These are phyloP conservation scores for Fusarium floridanum DNA, from an alignment of 2,329 filamentous ascomycete species.

Conservation along the genomic window DNA sequence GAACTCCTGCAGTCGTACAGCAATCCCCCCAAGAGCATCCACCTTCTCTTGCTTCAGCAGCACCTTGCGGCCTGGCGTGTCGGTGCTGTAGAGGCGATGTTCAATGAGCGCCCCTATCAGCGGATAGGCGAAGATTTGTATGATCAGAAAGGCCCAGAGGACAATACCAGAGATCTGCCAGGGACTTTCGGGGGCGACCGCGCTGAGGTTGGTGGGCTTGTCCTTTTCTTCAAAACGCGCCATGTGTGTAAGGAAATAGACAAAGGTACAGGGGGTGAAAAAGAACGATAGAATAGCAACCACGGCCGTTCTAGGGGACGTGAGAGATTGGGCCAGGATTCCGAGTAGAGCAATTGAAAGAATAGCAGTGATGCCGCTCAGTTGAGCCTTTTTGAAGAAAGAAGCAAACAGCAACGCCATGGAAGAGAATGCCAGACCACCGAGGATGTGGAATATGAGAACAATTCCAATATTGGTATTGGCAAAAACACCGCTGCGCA, in stretches of 20 bases:
- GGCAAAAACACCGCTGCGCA: constrained; percentile 73
- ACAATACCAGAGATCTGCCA: constrained; percentile 80
- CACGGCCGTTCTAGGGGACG: constrained; percentile 70
- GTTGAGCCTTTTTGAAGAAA: constrained; percentile 88
- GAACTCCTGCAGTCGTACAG: constrained; percentile 79
- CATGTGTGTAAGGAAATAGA: constrained; percentile 81
- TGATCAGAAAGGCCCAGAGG: constrained; percentile 80
- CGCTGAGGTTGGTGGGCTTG: constrained; percentile 70
- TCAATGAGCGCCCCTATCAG: constrained; percentile 82
- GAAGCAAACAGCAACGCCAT: constrained; percentile 85
- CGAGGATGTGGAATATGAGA: constrained; percentile 79
- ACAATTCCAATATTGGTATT: constrained; percentile 75
- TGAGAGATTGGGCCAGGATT: constrained; percentile 83
- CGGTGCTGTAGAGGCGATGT: constrained; percentile 79
- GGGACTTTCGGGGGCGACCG: constrained; percentile 72
- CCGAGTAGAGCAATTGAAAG: constrained; percentile 81
- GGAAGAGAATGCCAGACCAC: constrained; percentile 82
- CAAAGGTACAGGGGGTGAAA: constrained; percentile 90
- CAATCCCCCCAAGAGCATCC: constrained; percentile 54
- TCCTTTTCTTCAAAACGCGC: constrained; percentile 80
- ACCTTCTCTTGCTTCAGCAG: constrained; percentile 51
- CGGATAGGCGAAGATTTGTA: constrained; percentile 85
- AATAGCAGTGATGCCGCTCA: constrained; percentile 85
- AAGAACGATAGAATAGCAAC: constrained; percentile 79
- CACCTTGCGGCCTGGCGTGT: constrained; percentile 71